Percentiles rank a stretch among this genome's conserved stretches.
These are phyloP conservation scores for Boletus albobrunnescens DNA, from an alignment of 1,284 basidiomycete species.

Conservation along the genomic window DNA sequence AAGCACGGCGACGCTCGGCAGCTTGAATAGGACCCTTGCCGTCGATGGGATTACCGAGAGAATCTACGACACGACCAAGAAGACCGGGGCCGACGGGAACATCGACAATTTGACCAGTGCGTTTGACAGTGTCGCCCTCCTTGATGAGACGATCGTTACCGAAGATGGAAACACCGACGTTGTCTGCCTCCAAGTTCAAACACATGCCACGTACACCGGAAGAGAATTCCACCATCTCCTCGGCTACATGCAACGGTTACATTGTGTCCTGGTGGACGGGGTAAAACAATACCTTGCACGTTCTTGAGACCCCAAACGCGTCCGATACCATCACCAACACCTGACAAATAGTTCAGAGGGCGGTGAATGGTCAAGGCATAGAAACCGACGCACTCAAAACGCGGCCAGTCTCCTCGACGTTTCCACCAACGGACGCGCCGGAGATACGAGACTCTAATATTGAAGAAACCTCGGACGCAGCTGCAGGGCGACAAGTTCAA, in stretches of 20 bases:
- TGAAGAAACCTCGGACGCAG: slow-evolving; percentile 97
- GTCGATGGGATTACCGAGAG: slow-evolving; percentile 98
- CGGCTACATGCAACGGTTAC: slow-evolving; percentile 51
- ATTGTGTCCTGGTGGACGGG: slow-evolving; percentile 5
- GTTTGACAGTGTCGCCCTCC: slow-evolving; percentile 99
- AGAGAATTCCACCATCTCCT: slow-evolving; percentile 99
- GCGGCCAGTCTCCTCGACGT: slow-evolving; percentile 98
- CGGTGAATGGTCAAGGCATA: neutral
- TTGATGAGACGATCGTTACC: slow-evolving; percentile 99
- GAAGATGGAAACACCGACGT: slow-evolving; percentile 99
- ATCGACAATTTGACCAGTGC: slow-evolving; percentile 99
- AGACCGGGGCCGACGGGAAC: slow-evolving; percentile 95
- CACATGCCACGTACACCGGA: slow-evolving; percentile 99
- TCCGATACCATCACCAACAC: slow-evolving; percentile 99
- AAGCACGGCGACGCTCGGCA: slow-evolving; percentile 90
- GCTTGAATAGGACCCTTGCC: slow-evolving; percentile 97
- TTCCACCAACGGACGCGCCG: slow-evolving; percentile 84
- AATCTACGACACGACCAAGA: slow-evolving; percentile 98
- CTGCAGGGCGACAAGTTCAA: slow-evolving; percentile 48
- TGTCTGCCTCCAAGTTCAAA: slow-evolving; percentile 99
- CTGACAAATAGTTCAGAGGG: slow-evolving; percentile 40
- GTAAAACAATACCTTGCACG: slow-evolving; percentile 72
- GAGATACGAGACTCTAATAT: slow-evolving; percentile 99
- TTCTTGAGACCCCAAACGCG: slow-evolving; percentile 94
- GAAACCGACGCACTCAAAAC: slow-evolving; percentile 76